Base-by-base conservation (phyloP, 768 basidiomycete genomes). In the Mycena amicta region DNA sequence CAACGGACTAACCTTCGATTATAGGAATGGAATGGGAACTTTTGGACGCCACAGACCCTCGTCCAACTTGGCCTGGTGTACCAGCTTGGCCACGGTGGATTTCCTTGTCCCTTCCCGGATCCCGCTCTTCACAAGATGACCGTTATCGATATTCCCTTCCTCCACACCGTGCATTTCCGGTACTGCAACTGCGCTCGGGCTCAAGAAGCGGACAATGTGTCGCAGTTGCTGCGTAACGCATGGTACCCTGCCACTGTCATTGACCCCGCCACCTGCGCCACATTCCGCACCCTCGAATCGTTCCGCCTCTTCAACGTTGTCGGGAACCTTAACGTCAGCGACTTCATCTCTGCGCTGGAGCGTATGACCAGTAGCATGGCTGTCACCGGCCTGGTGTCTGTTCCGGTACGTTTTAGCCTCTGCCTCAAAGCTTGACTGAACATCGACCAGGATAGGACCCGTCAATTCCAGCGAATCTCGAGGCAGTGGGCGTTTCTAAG, bases 11-110 rank as follows among this genome's bases (percentile, higher is more conserved):
- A 22, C 26, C 47, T 8, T 8, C 18, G 8, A 8, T 37, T 37
- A 37, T 26, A 66, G 65, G 54, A 55, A 46, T 66, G 65, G 65
- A 58, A 20, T 3, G 63, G 59, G 0, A 5, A 40, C 2, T 56
- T 47, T 25, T 66, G 65, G 65, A 28, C 3, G 16, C 23, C 25
- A 0, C 27, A 20, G 1, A 28, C 49, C 0, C 50, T 61, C 1
- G 6, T 27, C 15, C 18, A 18, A 1, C 29, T 57, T 5, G 63
- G 53, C 11, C 46, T 61, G 3, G 52, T 61, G 2, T 61, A 59
- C 39, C 65, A 66, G 33, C 25, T 66, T 2, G 65, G 65, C n/a
- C 65, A 66, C 41, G 39, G 27, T 3, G 63, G 57, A 11, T 47
- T 56, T 15, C 22, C 31, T 3, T 60, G 58, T 33, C 29, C 23